phyloP scores from a whole-genome alignment of 148 eudicot genomes.

The Rhododendron griersonianum region DNA sequence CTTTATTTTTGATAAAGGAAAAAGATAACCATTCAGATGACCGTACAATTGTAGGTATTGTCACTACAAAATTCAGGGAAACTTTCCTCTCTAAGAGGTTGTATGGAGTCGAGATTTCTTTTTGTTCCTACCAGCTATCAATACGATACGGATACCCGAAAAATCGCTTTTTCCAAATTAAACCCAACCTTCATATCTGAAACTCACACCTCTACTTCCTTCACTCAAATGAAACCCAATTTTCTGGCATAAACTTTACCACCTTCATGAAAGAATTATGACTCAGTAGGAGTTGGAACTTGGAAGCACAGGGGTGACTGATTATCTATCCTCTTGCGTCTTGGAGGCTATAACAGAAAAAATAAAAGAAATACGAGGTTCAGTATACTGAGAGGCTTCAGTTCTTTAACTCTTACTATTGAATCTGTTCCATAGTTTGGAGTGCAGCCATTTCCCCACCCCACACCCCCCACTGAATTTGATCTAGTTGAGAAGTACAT shows the following conservation, averaged over 20 bases:
- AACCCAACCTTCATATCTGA: background rate
- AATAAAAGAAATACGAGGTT: background rate
- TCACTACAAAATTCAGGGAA: background rate
- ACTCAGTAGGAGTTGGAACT: background rate
- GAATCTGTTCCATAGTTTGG: background rate
- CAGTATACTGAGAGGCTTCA: background rate
- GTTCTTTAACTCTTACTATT: background rate
- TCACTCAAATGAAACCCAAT: background rate
- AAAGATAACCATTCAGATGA: background rate
- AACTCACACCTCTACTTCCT: background rate
- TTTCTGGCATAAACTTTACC: background rate
- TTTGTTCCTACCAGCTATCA: background rate
- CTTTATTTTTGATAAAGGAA: background rate
- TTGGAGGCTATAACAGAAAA: background rate
- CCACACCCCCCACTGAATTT: too few species aligned
- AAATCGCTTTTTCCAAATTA: background rate
- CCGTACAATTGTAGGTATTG: background rate
- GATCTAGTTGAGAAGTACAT: background rate
- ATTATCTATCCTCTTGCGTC: background rate
- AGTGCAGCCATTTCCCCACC: background rate
- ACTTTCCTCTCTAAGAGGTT: background rate
- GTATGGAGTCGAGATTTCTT: background rate
- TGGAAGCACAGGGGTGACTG: background rate
- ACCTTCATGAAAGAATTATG: background rate
- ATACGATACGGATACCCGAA: background rate